phyloP scores from a whole-genome alignment of 352 stramenopile genomes.

The Phytophthora ramorum region DNA sequence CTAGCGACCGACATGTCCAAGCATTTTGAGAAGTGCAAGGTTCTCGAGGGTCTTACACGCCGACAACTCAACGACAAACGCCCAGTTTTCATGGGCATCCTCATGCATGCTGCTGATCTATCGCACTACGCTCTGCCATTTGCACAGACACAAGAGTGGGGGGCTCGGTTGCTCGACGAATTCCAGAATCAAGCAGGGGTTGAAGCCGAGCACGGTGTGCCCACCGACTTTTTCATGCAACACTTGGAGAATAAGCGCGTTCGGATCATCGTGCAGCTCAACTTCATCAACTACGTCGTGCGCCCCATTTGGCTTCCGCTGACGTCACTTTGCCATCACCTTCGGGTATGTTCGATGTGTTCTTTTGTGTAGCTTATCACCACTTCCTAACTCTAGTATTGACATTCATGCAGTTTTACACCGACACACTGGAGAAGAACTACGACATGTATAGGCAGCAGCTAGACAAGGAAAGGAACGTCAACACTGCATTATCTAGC shows the following conservation, averaged over 20 bases:
- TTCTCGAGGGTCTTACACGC: constrained; percentile 63
- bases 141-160: constrained; percentile 58
- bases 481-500: not conserved
- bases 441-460: constrained; percentile 60
- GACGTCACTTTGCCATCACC: constrained; percentile 59
- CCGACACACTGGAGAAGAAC: constrained; percentile 72
- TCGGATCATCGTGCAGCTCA: constrained; percentile 69
- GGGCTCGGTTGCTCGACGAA: constrained; percentile 65
- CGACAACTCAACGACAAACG: constrained; percentile 68
- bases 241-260: constrained; percentile 58
- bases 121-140: constrained; percentile 68
- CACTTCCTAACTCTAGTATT: constrained; percentile 1
- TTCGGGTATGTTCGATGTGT: constrained; percentile 46
- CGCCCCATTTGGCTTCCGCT: constrained; percentile 78
- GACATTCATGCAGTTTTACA: constrained; percentile 52
- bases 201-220: constrained; percentile 59
- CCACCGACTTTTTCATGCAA: constrained; percentile 79
- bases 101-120: constrained; percentile 79
- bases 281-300: constrained; percentile 82
- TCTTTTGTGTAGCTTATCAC: not conserved
- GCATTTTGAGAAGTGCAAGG: constrained; percentile 80
- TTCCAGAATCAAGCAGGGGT: constrained; percentile 70
- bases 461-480: constrained; percentile 41
- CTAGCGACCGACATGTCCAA: constrained; percentile 82
- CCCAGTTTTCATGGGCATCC: constrained; percentile 63